Evolutionary conservation across 2,329 filamentous ascomycete genomes (phyloP).

Genomic region (Fusarium sarcochroum): DNA sequence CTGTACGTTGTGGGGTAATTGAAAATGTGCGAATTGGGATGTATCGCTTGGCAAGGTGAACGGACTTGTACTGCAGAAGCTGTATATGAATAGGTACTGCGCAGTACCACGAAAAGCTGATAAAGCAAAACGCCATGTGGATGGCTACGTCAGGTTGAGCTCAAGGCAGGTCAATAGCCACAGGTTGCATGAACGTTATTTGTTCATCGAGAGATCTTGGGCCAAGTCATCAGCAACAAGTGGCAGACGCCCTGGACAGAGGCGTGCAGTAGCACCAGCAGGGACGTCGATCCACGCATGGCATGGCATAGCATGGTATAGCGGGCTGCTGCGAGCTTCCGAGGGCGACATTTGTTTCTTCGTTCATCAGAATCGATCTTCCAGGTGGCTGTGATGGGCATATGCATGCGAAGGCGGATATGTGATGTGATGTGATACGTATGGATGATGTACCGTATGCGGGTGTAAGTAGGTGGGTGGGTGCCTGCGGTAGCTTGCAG

Average conservation of each 20-base stretch:
- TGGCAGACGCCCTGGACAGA: slow-evolving; percentile 11
- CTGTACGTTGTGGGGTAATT: slow-evolving; percentile 33
- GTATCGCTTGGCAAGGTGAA: slow-evolving; percentile 8
- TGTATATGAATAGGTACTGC: neutral
- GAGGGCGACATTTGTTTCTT: slow-evolving; percentile 23
- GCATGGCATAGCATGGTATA: neutral
- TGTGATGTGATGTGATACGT: slow-evolving; percentile 39
- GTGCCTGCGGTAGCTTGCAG: slow-evolving; percentile 39
- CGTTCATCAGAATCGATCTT: slow-evolving; percentile 39
- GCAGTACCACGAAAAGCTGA: slow-evolving; percentile 5
- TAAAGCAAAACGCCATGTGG: slow-evolving; percentile 1
- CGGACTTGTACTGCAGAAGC: neutral
- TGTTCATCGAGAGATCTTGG: slow-evolving; percentile 5
- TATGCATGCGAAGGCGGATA: slow-evolving; percentile 42
- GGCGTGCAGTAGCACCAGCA: slow-evolving; percentile 37
- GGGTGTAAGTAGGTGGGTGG: slow-evolving; percentile 30
- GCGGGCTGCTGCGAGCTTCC: slow-evolving; percentile 24
- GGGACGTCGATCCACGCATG: slow-evolving; percentile 42
- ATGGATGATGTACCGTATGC: slow-evolving; percentile 32
- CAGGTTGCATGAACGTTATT: slow-evolving; percentile 29
- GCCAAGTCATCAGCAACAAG: slow-evolving; percentile 9
- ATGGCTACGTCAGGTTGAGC: slow-evolving; percentile 26
- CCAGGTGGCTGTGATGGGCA: slow-evolving; percentile 43
- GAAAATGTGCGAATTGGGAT: slow-evolving; percentile 20
- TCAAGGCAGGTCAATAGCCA: slow-evolving; percentile 10